Evolutionary conservation across 2,329 filamentous ascomycete genomes (phyloP), one percentile per base, ranked within the genome.

Genomic region (Didymella segeticola): DNA sequence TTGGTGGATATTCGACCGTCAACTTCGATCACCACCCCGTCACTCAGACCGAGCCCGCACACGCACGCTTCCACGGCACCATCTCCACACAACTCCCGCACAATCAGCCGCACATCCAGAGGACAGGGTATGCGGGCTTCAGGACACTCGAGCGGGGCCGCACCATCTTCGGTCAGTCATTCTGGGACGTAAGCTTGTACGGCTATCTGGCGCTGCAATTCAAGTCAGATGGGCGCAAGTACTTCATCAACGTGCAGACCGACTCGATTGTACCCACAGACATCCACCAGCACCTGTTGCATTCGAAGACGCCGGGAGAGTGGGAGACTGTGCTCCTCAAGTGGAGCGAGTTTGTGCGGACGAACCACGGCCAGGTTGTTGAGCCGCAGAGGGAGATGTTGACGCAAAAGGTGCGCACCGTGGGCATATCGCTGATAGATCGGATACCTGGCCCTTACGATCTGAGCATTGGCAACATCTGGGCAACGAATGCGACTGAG

Each of bases 301-400:
- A 91, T 64, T 83, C 89, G 8, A 88, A 87, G 68, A 84, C 85
- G 8, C 87, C 90, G 0, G 92, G 92, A 1, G 83, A 93, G 67
- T 99, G 95, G 95, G 93, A 99, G 81, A 97, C 95, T 1, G 84
- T 97, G n/a, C 76, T 96, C 39, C 89, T 99, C 60, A 89, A 89
- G 58, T 95, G 93, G 83, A 89, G 88, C 64, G 91, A 96, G 61
- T 98, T 99, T 76, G 93, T 99, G 54, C 83, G 95, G 59, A 99
- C 95, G 12, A 98, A 97, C 71, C 86, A 96, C 69, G 95, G 95
- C 6, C 86, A 90, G 66, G 91, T 96, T 1, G 88, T 97, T 5
- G 93, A 98, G 78, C 95, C 95, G 26, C 93, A 98, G 80, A 88
- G 88, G 11, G 92, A 96, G 73, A 88, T 99, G 76, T 77, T 97